Percentiles rank a stretch among this genome's conserved stretches.
phyloP scores from a whole-genome alignment of 164 flowering plant genomes.

The Sedum album region DNA sequence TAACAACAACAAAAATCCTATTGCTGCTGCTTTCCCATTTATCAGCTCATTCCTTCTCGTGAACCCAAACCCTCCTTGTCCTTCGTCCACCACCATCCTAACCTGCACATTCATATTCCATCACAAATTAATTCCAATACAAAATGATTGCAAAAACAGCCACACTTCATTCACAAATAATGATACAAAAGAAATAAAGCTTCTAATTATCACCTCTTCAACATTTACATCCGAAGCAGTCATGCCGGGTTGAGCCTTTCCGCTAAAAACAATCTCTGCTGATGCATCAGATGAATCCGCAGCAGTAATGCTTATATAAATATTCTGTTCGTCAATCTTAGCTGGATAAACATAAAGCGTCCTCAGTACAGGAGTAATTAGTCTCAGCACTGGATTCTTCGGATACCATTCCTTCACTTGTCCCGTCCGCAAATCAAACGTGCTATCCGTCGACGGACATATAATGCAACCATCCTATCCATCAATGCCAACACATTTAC shows the following conservation, averaged over 20 bases:
- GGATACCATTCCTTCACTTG: slow-evolving; percentile 86
- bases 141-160: neutral
- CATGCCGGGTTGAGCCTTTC: slow-evolving; percentile 85
- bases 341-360: slow-evolving; percentile 68
- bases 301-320: slow-evolving; percentile 55
- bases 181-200: neutral
- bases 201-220: slow-evolving; percentile 53
- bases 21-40: slow-evolving; percentile 84
- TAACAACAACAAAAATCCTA: slow-evolving; percentile 69
- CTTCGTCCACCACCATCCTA: slow-evolving; percentile 85
- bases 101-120: slow-evolving; percentile 39
- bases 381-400: slow-evolving; percentile 81
- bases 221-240: slow-evolving; percentile 86
- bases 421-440: slow-evolving; percentile 77
- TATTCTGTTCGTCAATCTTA: slow-evolving; percentile 68
- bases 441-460: slow-evolving; percentile 94
- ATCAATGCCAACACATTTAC: neutral
- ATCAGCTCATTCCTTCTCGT: slow-evolving; percentile 64
- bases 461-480: slow-evolving; percentile 87
- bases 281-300: slow-evolving; percentile 32
- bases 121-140: neutral
- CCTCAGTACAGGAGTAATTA: slow-evolving; percentile 73
- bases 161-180: neutral
- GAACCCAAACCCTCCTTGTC: slow-evolving; percentile 67
- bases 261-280: slow-evolving; percentile 87